Percentiles rank a stretch among this genome's conserved stretches.
phyloP scores from a whole-genome alignment of 495 filamentous ascomycete genomes.

The Pyrenopolyporus hunteri region DNA sequence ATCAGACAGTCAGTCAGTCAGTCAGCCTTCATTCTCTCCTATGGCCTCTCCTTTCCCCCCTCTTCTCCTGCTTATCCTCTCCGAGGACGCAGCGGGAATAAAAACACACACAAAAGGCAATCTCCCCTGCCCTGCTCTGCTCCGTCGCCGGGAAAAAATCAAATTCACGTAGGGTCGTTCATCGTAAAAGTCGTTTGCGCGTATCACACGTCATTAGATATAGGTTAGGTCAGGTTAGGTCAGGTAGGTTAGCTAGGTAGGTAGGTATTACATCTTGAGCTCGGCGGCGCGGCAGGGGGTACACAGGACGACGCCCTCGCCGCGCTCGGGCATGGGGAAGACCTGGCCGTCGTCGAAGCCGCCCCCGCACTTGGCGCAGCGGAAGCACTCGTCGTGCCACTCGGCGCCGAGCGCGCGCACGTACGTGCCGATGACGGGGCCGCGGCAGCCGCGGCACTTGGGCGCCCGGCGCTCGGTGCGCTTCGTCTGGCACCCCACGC shows the following conservation, averaged over 20 bases:
- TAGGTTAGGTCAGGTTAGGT: too few relatives aligned
- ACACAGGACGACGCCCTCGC: slow-evolving; percentile 55
- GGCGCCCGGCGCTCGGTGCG: slow-evolving; percentile 73
- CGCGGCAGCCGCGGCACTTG: slow-evolving; percentile 84
- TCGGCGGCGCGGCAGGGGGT: slow-evolving; percentile 56
- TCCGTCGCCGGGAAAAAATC: too few relatives aligned
- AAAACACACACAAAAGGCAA: too few relatives aligned
- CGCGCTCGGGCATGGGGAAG: slow-evolving; percentile 54
- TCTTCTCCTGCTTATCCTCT: neutral
- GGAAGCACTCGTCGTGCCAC: slow-evolving; percentile 94
- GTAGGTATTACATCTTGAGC: slow-evolving; percentile 51
- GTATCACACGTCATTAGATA: too few relatives aligned
- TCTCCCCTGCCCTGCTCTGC: too few relatives aligned
- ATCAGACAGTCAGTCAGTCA: too few relatives aligned
- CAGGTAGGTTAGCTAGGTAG: too few relatives aligned
- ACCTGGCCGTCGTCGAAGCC: slow-evolving; percentile 63
- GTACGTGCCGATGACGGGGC: slow-evolving; percentile 84
- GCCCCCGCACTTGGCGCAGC: slow-evolving; percentile 64
- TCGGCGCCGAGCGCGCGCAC: slow-evolving; percentile 86
- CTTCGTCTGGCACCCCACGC: slow-evolving; percentile 88
- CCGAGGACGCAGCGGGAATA: neutral
- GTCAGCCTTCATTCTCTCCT: neutral
- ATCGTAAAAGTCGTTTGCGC: too few relatives aligned
- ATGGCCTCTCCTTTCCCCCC: neutral
- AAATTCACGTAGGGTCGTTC: too few relatives aligned